Percentiles rank a stretch among this genome's conserved stretches.
These are phyloP conservation scores for Suillus subalutaceus DNA, from an alignment of 768 basidiomycete species.

Conservation along the genomic window DNA sequence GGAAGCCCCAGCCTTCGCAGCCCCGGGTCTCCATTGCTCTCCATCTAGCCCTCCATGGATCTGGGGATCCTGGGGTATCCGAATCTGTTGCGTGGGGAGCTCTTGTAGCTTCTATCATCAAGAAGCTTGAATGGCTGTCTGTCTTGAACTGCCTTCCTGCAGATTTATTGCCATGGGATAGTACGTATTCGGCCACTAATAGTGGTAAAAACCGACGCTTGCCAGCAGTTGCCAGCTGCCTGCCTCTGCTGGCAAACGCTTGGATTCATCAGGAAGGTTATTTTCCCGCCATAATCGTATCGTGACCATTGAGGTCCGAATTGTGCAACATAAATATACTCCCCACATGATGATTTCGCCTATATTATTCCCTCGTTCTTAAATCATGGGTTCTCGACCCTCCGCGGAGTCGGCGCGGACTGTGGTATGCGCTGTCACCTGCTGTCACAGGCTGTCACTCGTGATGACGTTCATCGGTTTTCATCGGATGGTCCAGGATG, in stretches of 20 bases:
- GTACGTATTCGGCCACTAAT: background rate
- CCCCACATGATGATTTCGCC: background rate
- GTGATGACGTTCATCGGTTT: background rate
- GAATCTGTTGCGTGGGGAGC: background rate
- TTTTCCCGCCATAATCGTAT: background rate
- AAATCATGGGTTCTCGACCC: background rate
- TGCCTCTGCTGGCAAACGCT: background rate
- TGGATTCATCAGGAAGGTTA: background rate
- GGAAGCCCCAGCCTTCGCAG: background rate
- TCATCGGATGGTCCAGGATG: background rate
- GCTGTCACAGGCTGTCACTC: background rate
- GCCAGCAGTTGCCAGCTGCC: background rate
- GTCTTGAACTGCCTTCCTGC: background rate
- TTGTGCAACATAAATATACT: background rate
- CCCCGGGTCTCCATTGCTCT: background rate
- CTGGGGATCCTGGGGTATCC: background rate
- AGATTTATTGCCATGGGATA: background rate
- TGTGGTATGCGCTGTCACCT: background rate
- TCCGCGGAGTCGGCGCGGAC: background rate
- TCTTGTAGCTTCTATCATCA: background rate
- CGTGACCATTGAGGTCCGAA: background rate
- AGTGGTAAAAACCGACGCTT: background rate
- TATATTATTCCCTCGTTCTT: conserved; percentile 8
- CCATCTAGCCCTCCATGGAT: background rate
- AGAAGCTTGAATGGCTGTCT: background rate